phyloP scores from a whole-genome alignment of 2,329 filamentous ascomycete genomes.

The Nigrospora osmanthi region DNA sequence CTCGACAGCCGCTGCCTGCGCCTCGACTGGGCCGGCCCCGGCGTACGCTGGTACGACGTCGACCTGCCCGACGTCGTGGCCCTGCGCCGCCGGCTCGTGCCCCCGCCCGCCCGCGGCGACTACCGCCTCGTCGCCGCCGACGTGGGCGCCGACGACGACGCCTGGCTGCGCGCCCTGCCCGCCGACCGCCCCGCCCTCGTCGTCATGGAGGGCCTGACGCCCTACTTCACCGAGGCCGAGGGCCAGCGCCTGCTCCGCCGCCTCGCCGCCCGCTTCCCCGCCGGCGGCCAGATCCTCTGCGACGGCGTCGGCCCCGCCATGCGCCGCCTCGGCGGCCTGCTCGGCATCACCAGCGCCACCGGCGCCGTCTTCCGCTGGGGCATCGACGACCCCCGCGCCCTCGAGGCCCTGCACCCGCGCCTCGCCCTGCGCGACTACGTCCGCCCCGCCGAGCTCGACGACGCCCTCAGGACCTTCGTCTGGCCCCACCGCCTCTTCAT shows the following conservation, averaged over 20 bases:
- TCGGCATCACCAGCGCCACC: constrained; percentile 8
- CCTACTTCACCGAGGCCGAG: constrained; percentile 19
- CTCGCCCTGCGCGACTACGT: constrained; percentile 11
- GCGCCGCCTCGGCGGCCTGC: constrained; percentile 6
- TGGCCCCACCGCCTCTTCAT: constrained; percentile 6
- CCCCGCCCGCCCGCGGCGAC: constrained; percentile 10
- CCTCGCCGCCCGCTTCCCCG: constrained; percentile 15
- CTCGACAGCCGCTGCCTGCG: constrained; percentile 16
- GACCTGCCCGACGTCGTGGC: constrained; percentile 25
- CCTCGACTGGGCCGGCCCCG: constrained; percentile 9
- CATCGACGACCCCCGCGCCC: constrained; percentile 12
- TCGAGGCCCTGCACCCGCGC: constrained; percentile 12
- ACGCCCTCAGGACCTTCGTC: constrained; percentile 5
- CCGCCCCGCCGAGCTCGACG: constrained; percentile 6
- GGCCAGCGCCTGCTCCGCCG: constrained; percentile 13
- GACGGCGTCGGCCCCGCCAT: constrained; percentile 13
- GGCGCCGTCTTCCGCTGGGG: constrained; percentile 15
- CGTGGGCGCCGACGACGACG: constrained; percentile 13
- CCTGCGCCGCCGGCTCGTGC: constrained; percentile 17
- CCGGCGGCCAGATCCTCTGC: constrained; percentile 16
- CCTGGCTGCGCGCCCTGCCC: constrained; percentile 21
- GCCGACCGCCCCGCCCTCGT: constrained; percentile 19
- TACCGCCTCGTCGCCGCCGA: constrained; percentile 18
- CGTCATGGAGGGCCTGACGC: constrained; percentile 22
- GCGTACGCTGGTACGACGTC: constrained; percentile 23